Evolutionary conservation across 495 filamentous ascomycete genomes (phyloP), one percentile per base, ranked within the genome.

Genomic region (Lophiostoma macrostomum): DNA sequence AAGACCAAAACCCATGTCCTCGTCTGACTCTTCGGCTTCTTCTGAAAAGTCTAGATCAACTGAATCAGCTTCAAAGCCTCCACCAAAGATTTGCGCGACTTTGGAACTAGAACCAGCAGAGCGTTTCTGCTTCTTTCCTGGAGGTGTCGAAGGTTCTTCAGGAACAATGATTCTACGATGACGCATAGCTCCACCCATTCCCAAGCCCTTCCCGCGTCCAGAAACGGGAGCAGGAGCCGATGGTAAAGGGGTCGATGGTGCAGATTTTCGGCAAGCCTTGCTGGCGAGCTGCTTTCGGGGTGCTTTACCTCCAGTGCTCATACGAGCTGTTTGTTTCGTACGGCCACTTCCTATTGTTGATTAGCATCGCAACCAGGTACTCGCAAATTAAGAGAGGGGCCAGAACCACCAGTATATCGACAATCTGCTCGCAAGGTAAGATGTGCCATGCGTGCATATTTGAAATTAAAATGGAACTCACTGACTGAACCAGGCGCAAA

Each of bases 291-390:
- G 53, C 48, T 16, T 51, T 5, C 31, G 32, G 16, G 46, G 53
- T 2, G 58, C 53, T 18, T 48, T 53, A 0, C 53, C 53, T 16
- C 53, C 53, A 6, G 53, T 57, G 19, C 32, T 36, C 35, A 13
- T 52, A 14, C 46, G 45, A 4, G 51, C 5, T 6, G 39, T 14
- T 28, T 58, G 54, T 1, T 28, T 37, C 7, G 45, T 50, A 13
- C 45, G 4, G 18, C 5, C 5, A 20, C 41, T 18, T 12, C 16
- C 31, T 10, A 25, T 39, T 16, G n/a, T 22, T 20, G 47, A 25
- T 39, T 29, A 19, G n/a, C 4, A 13, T 40, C 8, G 47, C 13
- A 13, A 16, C 3, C 34, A 25, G 19, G 5, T 47, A 14, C 20
- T n/a, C n/a, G n/a, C n/a, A n/a, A n/a, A 10, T 10, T 47, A 28